Base-by-base conservation (phyloP, 768 basidiomycete species). In the Tricholoma furcatifolium region DNA sequence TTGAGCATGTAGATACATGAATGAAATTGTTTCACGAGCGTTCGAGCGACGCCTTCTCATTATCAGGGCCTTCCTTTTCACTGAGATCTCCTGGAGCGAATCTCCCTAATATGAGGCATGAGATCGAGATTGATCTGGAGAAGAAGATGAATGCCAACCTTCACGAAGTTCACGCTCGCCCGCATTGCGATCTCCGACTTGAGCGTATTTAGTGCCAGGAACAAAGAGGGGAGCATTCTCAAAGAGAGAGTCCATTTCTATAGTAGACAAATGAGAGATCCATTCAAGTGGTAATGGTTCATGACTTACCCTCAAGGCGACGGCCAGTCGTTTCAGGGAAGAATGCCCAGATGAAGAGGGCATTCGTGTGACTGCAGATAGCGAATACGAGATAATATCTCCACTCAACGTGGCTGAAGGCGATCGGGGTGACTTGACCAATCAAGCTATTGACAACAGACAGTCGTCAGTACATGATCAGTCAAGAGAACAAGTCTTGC, bases 211-310 rank as follows among this genome's bases (percentile, higher is more conserved):
- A 9, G 70, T 73, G 17, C 65, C 62, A 0, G 70, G 63, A n/a
- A 77, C 67, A 42, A 77, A 71, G 3, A 74, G 3, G 1, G 74
- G 75, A 1, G 71, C 61, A 15, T 67, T 65, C 42, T 70, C 68
- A 59, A 77, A 76, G 7, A 75, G 57, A 4, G 68, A 65, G 53
- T 76, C 74, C 74, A 77, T 76, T 59, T 76, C 74, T 74, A 50
- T 17, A 10, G 51, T 39, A 2, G 9, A 21, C 9, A n/a, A 51
- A 30, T 55, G 30, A 34, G 46, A 40, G 21, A 2, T 27, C 34
- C 11, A 30, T 8, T 2, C n/a, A 2, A 24, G 20, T 1, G 17
- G 14, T 21, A 35, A 42, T 4, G 10, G 27, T 11, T 6, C 15
- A 14, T 3, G 21, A 34, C 60, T 14, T n/a, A 71, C 72, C 72